phyloP scores from a whole-genome alignment of 495 filamentous ascomycete species.

The Parathielavia appendiculata region DNA sequence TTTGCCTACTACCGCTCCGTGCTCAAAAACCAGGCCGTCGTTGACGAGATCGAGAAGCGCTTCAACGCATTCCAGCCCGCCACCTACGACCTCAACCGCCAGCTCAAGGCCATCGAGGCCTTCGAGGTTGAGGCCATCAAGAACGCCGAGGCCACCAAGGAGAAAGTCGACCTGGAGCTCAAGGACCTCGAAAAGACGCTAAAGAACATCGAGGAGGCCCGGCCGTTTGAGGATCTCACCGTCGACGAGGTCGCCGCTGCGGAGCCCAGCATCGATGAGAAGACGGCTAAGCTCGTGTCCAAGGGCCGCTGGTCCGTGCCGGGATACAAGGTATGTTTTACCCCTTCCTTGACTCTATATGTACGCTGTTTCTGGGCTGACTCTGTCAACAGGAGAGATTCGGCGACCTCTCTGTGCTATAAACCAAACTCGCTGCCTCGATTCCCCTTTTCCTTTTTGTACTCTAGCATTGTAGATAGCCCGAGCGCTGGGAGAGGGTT shows the following conservation, averaged over 20 bases:
- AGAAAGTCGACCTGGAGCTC: slow-evolving; percentile 87
- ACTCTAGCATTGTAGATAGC: slow-evolving; percentile 57
- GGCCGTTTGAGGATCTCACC: slow-evolving; percentile 95
- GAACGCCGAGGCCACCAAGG: slow-evolving; percentile 94
- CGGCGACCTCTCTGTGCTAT: slow-evolving; percentile 88
- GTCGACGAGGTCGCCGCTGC: slow-evolving; percentile 94
- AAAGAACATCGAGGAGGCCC: slow-evolving; percentile 91
- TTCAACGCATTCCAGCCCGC: slow-evolving; percentile 84
- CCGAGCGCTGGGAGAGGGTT: slow-evolving; percentile 23
- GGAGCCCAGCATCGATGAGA: slow-evolving; percentile 92
- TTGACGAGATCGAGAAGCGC: slow-evolving; percentile 95
- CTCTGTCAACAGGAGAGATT: slow-evolving; percentile 75
- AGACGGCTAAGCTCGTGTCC: slow-evolving; percentile 82
- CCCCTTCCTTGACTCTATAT: neutral
- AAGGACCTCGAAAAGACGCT: slow-evolving; percentile 87
- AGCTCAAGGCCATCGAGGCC: slow-evolving; percentile 94
- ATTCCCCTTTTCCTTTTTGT: slow-evolving; percentile 46
- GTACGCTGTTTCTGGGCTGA: slow-evolving; percentile 10
- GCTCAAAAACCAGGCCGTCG: slow-evolving; percentile 89
- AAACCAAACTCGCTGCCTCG: slow-evolving; percentile 40
- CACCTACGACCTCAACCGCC: slow-evolving; percentile 82
- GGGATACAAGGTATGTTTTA: slow-evolving; percentile 83
- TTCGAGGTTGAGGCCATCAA: slow-evolving; percentile 96
- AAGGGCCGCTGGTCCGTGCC: slow-evolving; percentile 97
- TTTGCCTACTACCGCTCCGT: slow-evolving; percentile 84